Evolutionary conservation across 2,329 filamentous ascomycete genomes (phyloP).

Genomic region (Colletotrichum sp.): DNA sequence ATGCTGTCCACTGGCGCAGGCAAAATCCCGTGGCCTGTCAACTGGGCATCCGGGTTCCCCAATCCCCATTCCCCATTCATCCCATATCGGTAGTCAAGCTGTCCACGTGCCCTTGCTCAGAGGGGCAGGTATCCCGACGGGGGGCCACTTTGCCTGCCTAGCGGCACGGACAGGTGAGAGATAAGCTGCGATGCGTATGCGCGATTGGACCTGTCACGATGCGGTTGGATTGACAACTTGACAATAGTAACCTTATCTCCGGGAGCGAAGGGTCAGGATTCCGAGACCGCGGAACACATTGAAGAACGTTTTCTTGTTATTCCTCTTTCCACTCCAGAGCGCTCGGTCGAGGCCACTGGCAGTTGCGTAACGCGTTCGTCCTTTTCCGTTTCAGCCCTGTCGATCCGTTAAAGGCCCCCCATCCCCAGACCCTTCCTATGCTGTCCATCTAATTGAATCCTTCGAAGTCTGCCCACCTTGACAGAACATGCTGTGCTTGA

Average conservation of each 20-base stretch:
- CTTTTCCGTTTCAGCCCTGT: constrained; percentile 16
- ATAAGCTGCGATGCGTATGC: neutral
- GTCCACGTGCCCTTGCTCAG: neutral
- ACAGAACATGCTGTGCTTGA: neutral
- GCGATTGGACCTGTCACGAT: neutral
- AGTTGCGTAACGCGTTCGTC: neutral
- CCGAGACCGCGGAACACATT: neutral
- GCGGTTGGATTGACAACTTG: neutral
- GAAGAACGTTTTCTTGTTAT: neutral
- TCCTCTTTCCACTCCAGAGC: neutral
- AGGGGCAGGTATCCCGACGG: neutral
- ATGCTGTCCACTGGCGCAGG: neutral
- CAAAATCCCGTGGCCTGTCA: neutral
- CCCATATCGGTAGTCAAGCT: neutral
- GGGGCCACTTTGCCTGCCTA: neutral
- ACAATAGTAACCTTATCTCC: neutral
- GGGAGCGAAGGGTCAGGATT: neutral
- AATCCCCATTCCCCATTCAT: neutral
- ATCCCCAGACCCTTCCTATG: neutral
- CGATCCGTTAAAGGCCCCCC: neutral
- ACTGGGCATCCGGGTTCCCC: neutral
- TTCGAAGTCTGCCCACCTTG: neutral
- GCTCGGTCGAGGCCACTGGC: neutral
- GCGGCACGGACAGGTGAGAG: neutral
- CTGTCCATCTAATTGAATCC: neutral